A percentile compares a stretch with the other conserved stretches of the same genome.
These are phyloP conservation scores for Coemansia sp. DNA, from an alignment of 192 early-diverging fungal species.

Conservation along the genomic window DNA sequence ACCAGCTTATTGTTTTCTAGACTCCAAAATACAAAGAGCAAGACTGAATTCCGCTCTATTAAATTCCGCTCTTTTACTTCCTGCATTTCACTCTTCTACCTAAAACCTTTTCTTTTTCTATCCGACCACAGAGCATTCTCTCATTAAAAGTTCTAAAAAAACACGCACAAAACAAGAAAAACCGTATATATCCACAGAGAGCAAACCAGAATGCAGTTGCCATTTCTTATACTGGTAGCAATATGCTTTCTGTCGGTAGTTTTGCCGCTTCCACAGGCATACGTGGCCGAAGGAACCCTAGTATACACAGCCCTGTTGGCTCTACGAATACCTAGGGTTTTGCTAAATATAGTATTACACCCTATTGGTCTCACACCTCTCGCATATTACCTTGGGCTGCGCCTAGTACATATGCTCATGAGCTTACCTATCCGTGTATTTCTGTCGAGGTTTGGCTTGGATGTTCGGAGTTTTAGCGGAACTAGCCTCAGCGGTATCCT, in stretches of 20 bases:
- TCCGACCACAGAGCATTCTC: background rate
- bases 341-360: conserved; percentile 16
- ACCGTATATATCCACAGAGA: background rate
- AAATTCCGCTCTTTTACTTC: too few relatives aligned
- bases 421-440: conserved; percentile 37
- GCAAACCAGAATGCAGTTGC: conserved; percentile 22
- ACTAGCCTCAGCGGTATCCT: conserved; percentile 32
- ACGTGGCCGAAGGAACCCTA: conserved; percentile 21
- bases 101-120: background rate
- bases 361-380: conserved; percentile 23
- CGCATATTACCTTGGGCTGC: conserved; percentile 18
- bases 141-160: background rate
- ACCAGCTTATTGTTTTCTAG: too few relatives aligned
- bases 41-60: too few relatives aligned
- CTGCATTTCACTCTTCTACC: too few relatives aligned
- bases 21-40: too few relatives aligned
- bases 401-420: conserved; percentile 14
- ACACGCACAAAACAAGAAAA: too few relatives aligned
- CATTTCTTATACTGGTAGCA: conserved; percentile 19
- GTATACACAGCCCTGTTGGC: conserved; percentile 16
- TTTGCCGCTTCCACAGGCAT: conserved; percentile 26
- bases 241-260: conserved; percentile 23
- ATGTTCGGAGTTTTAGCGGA: conserved; percentile 34
- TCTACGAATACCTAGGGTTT: conserved; percentile 11
- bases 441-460: conserved; percentile 35